Evolutionary conservation across 1,284 basidiomycete species (phyloP).

Genomic region (Leccinum laetum): DNA sequence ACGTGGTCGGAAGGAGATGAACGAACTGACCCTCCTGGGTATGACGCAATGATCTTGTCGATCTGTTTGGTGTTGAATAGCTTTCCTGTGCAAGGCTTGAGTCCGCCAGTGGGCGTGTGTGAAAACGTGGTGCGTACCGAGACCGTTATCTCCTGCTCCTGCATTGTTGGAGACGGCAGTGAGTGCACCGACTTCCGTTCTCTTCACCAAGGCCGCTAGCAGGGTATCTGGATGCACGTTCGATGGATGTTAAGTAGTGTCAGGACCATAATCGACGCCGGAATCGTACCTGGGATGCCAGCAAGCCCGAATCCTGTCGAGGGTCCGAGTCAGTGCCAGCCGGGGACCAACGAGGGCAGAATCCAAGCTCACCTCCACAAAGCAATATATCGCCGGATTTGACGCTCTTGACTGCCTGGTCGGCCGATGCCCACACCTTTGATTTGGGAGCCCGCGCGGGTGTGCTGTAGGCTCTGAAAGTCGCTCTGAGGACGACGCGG

Average conservation of each 20-base stretch:
- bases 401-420: slow-evolving; percentile 82
- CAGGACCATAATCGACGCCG: not conserved
- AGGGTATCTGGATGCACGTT: slow-evolving; percentile 64
- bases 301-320: slow-evolving; percentile 74
- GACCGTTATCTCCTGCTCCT: slow-evolving; percentile 74
- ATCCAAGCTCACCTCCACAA: slow-evolving; percentile 66
- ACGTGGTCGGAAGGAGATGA: not conserved
- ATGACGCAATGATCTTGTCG: slow-evolving; percentile 84
- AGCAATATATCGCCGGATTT: slow-evolving; percentile 79
- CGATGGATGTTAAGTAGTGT: not conserved
- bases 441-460: slow-evolving; percentile 38
- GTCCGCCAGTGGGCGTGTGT: not conserved
- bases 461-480: slow-evolving; percentile 25
- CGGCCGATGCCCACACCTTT: slow-evolving; percentile 82
- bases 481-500: slow-evolving; percentile 10
- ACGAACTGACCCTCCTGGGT: slow-evolving; percentile 73
- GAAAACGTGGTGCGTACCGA: slow-evolving; percentile 54
- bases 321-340: not conserved
- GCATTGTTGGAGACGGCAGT: slow-evolving; percentile 93
- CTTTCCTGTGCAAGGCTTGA: slow-evolving; percentile 52
- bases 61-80: slow-evolving; percentile 79
- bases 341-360: not conserved
- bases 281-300: slow-evolving; percentile 63
- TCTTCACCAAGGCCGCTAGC: slow-evolving; percentile 75
- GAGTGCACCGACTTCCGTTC: slow-evolving; percentile 71